Conservation (phyloP, 2,329 filamentous ascomycete genomes). For the Neopestalotiopsis sp. region DNA sequence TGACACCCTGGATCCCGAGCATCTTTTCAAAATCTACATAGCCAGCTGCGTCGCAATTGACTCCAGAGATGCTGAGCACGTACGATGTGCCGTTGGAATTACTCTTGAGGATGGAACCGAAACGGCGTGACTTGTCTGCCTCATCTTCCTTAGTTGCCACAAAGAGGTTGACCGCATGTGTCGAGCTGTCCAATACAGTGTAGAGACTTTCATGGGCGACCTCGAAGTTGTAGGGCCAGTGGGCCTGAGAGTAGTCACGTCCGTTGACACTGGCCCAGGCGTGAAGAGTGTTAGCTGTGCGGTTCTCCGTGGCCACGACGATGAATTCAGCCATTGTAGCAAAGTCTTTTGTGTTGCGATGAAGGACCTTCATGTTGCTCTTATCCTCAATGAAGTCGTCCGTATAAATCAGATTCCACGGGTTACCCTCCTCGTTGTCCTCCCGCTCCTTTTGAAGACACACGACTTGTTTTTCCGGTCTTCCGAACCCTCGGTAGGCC, state of each 20-base stretch:
- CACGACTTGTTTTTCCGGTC: constrained; percentile 56
- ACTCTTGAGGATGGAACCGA: constrained; percentile 92
- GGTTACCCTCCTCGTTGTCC: constrained; percentile 66
- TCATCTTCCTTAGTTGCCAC: constrained; percentile 83
- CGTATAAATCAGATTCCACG: constrained; percentile 75
- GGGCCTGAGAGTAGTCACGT: constrained; percentile 77
- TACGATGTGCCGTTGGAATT: constrained; percentile 98
- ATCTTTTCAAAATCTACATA: constrained; percentile 98
- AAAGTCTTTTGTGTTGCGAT: constrained; percentile 77
- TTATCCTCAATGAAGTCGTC: constrained; percentile 76
- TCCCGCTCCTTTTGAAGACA: constrained; percentile 69
- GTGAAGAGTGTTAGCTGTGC: constrained; percentile 70
- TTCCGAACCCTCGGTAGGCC: constrained; percentile 55
- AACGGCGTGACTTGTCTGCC: constrained; percentile 69
- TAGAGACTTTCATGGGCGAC: constrained; percentile 81
- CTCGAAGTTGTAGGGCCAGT: constrained; percentile 85
- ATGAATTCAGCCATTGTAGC: constrained; percentile 98
- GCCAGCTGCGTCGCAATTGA: constrained; percentile 78
- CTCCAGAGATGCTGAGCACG: constrained; percentile 77
- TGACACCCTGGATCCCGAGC: constrained; percentile 87
- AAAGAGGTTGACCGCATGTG: constrained; percentile 92
- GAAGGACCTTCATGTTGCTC: constrained; percentile 60
- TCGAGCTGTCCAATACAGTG: constrained; percentile 93
- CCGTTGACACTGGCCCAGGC: constrained; percentile 88
- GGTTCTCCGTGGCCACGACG: constrained; percentile 78